These are phyloP conservation scores for Vanilla planifolia DNA, from an alignment of 106 monocot species.

Conservation along the genomic window DNA sequence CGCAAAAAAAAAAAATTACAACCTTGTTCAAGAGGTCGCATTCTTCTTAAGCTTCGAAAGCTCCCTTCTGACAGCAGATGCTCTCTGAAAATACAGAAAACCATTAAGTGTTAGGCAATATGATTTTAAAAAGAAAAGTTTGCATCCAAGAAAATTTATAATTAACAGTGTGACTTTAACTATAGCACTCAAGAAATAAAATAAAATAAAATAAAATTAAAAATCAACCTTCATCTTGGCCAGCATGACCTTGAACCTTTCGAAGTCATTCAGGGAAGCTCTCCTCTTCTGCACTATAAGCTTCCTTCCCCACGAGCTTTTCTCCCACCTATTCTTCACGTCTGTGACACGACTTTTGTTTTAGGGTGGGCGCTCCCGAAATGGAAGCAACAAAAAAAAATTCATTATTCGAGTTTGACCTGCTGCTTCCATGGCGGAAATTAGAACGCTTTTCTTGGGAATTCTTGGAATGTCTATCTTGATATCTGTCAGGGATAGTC, in stretches of 20 bases:
- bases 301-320: constrained; percentile 79
- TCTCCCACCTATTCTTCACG: constrained; percentile 87
- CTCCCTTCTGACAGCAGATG: constrained; percentile 29
- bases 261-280: constrained; percentile 74
- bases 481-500: constrained; percentile 77
- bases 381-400: neutral
- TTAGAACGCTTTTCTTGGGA: constrained; percentile 76
- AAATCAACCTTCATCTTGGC: constrained; percentile 68
- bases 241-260: constrained; percentile 82
- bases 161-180: neutral
- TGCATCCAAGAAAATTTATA: neutral
- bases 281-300: constrained; percentile 83
- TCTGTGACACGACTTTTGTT: constrained; percentile 49
- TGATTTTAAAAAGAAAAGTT: too few species aligned
- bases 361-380: neutral
- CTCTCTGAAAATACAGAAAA: constrained; percentile 19
- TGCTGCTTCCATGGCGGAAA: constrained; percentile 76
- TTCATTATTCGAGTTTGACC: constrained; percentile 34
- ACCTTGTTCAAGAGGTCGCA: too few species aligned
- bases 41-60: constrained; percentile 41
- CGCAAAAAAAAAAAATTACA: too few species aligned
- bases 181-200: neutral
- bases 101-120: too few species aligned
- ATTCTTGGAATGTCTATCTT: constrained; percentile 82
- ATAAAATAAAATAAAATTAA: neutral